Base-by-base conservation (phyloP, 192 early-diverging fungal species). In the Coemansia reversa region DNA sequence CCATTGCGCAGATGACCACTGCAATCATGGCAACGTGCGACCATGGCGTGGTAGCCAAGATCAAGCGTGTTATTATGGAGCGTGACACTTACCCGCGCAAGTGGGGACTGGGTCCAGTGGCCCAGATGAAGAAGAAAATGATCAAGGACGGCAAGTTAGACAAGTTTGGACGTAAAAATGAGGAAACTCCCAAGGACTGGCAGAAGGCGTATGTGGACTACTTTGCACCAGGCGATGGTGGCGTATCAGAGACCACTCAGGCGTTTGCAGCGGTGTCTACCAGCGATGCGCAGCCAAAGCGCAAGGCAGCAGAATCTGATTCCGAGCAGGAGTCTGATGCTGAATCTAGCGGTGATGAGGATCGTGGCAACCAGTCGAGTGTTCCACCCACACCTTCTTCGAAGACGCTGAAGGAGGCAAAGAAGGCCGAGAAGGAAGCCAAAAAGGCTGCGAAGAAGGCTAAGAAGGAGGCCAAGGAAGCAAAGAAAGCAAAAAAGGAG, bases 21-120 rank as follows among this genome's bases (percentile, higher is more conserved):
- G 90, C 94, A 25, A 94, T 95, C 50, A 96, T 99, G 95, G 94
- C 91, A 29, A 91, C 94, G 7, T 92, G 91, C 81, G 94, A 96
- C 67, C 94, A 96, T 71, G 94, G 94, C 51, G 94, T 97, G 11
- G 94, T 99, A 60, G 94, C 97, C 71, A 97, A 97, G 87, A 97
- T 99, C 74, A 99, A 99, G 91, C 91, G 97, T 69, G 97, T 99
- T 28, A 98, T 99, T 63, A 99, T 99, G 97, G 97, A 99, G 82
- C 91, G 97, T 52, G 97, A 99, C 82, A 98, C 97, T 6, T 99
- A 99, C 79, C 97, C 97, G 49, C 89, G 94, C 55, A 87, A 92
- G 67, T 99, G 97, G 97, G 97, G 97, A 18, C 84, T 99, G 64
- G 97, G 97, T 49, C 95, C 95, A 24, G 87, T 93, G 74, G 97